phyloP scores from a whole-genome alignment of 1,139 yeast genomes.

The Hyphopichia burtonii region DNA sequence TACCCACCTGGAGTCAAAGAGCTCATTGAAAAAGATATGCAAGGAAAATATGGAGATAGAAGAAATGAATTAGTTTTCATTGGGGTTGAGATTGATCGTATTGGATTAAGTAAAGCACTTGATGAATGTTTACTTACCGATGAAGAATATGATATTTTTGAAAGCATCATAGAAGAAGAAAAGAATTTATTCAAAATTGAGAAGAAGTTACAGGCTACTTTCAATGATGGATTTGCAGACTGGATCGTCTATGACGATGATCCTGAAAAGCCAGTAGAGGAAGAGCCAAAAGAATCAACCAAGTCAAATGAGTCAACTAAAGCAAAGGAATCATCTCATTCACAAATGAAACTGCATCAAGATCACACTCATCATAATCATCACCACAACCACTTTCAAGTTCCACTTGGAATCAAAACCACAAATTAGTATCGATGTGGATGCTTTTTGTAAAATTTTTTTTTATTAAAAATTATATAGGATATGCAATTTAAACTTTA shows the following conservation, averaged over 20 bases:
- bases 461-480: not conserved
- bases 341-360: not conserved
- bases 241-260: constrained; percentile 14
- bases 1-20: constrained; percentile 30
- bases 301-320: not conserved
- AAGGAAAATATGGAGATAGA: constrained; percentile 41
- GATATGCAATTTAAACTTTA: too few relatives aligned
- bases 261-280: constrained; percentile 7
- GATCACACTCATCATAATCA: not conserved
- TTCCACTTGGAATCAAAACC: not conserved
- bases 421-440: not conserved
- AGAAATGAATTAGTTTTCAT: constrained; percentile 46
- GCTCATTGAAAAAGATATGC: constrained; percentile 32
- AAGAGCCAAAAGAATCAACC: not conserved
- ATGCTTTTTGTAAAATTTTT: not conserved
- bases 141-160: constrained; percentile 26
- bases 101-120: constrained; percentile 21
- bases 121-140: constrained; percentile 39
- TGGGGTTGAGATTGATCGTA: constrained; percentile 33
- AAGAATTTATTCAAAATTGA: constrained; percentile 29
- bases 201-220: constrained; percentile 24
- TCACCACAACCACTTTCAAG: not conserved
- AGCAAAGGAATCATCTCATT: not conserved
- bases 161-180: constrained; percentile 21
- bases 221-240: constrained; percentile 38